Evolutionary conservation across 2,329 filamentous ascomycete species (phyloP).

Genomic region (Apiospora hydei): DNA sequence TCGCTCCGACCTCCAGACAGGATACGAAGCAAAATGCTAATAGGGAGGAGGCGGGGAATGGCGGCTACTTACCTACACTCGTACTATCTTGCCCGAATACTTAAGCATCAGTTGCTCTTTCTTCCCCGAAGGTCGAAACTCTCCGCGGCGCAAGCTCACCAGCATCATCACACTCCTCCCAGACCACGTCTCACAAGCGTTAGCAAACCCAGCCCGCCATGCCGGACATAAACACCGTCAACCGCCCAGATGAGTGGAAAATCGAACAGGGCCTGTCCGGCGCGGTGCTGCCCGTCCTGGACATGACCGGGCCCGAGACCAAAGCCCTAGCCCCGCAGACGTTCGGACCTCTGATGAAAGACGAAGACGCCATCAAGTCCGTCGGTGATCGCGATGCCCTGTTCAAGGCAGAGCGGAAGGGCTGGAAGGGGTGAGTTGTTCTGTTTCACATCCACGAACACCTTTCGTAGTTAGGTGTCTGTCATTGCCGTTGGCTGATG

Average conservation of each 20-base stretch:
- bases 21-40: neutral
- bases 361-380: slow-evolving; percentile 49
- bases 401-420: slow-evolving; percentile 25
- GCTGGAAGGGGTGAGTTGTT: slow-evolving; percentile 49
- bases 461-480: too few species aligned
- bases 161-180: too few species aligned
- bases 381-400: slow-evolving; percentile 44
- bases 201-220: neutral
- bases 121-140: neutral
- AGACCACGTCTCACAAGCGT: neutral
- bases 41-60: neutral
- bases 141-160: neutral
- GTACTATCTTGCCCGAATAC: neutral
- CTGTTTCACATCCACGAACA: neutral
- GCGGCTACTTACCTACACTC: neutral
- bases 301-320: slow-evolving; percentile 51
- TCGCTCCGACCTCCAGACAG: neutral
- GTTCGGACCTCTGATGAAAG: slow-evolving; percentile 44
- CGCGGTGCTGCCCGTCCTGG: slow-evolving; percentile 53
- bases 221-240: neutral
- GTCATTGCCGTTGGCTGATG: neutral
- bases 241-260: slow-evolving; percentile 57
- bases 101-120: neutral
- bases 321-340: slow-evolving; percentile 38
- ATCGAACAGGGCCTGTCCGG: slow-evolving; percentile 59